These are phyloP conservation scores for Lichtheimia hyalospora DNA, from an alignment of 371 early-diverging fungal genomes.

Conservation along the genomic window DNA sequence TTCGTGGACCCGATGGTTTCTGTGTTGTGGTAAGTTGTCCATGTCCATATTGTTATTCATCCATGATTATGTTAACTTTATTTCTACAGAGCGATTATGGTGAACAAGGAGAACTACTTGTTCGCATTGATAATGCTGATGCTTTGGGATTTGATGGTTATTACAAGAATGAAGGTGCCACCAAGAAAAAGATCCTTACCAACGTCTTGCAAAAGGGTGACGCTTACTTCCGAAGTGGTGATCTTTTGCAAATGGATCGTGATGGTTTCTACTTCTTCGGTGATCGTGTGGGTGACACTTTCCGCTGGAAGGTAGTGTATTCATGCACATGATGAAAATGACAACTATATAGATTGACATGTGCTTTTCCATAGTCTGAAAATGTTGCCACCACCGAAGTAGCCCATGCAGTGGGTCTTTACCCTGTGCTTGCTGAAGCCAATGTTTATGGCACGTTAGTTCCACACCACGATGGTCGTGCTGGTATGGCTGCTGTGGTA, in stretches of 20 bases:
- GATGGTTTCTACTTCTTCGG: constrained; percentile 71
- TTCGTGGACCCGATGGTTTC: constrained; percentile 34
- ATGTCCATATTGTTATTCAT: too few species aligned
- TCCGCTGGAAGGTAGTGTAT: constrained; percentile 57
- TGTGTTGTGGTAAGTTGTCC: constrained; percentile 43
- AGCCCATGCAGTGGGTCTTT: constrained; percentile 53
- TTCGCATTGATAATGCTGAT: not conserved
- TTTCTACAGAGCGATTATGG: constrained; percentile 3
- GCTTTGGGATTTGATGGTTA: constrained; percentile 8
- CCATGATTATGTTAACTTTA: too few species aligned
- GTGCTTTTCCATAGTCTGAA: constrained; percentile 28
- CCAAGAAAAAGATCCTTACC: constrained; percentile 11
- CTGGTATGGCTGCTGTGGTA: constrained; percentile 75
- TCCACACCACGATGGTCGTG: constrained; percentile 66
- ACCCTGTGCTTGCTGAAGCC: constrained; percentile 59
- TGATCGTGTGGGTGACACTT: constrained; percentile 78
- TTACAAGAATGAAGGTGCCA: constrained; percentile 12
- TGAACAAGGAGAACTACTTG: constrained; percentile 13
- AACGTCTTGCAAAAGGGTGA: constrained; percentile 9
- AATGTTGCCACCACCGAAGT: constrained; percentile 73
- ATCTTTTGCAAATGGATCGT: constrained; percentile 54
- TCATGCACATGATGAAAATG: too few species aligned
- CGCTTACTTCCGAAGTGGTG: constrained; percentile 63
- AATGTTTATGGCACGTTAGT: constrained; percentile 64
- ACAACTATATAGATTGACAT: too few species aligned